Conservation (phyloP, 352 stramenopile genomes). For the Globisporangium viniferum region DNA sequence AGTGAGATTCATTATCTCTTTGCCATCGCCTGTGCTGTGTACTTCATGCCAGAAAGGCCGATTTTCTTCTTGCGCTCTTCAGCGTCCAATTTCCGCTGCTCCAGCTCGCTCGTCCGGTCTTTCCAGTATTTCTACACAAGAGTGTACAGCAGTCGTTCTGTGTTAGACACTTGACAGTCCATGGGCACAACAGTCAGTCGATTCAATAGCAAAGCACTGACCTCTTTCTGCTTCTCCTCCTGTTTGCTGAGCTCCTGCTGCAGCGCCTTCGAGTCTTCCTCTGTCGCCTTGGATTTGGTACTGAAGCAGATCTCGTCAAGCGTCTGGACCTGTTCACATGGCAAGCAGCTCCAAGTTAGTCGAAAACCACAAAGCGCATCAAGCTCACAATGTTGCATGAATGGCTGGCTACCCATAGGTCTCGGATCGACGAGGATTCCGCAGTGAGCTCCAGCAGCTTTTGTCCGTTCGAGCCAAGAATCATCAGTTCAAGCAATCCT, state of each 20-base stretch:
- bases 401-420: conserved; percentile 41
- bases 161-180: background rate
- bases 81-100: conserved; percentile 54
- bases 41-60: conserved; percentile 70
- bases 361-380: background rate
- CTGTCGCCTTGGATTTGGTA: conserved; percentile 6
- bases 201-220: background rate
- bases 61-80: conserved; percentile 79
- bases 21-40: conserved; percentile 49
- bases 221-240: conserved; percentile 60
- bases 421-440: conserved; percentile 31
- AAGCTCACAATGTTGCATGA: background rate
- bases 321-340: conserved; percentile 33
- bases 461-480: conserved; percentile 49
- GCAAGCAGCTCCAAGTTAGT: background rate
- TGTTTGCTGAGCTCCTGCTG: conserved; percentile 54
- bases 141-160: background rate
- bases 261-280: conserved; percentile 35
- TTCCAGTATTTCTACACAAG: conserved; percentile 64
- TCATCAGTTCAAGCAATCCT: conserved; percentile 42
- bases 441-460: conserved; percentile 66
- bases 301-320: conserved; percentile 56
- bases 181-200: background rate
- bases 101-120: conserved; percentile 54
- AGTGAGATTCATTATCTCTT: conserved; percentile 15